These are phyloP conservation scores for Amphichorda felina DNA, from an alignment of 2,329 filamentous ascomycete species.

Conservation along the genomic window DNA sequence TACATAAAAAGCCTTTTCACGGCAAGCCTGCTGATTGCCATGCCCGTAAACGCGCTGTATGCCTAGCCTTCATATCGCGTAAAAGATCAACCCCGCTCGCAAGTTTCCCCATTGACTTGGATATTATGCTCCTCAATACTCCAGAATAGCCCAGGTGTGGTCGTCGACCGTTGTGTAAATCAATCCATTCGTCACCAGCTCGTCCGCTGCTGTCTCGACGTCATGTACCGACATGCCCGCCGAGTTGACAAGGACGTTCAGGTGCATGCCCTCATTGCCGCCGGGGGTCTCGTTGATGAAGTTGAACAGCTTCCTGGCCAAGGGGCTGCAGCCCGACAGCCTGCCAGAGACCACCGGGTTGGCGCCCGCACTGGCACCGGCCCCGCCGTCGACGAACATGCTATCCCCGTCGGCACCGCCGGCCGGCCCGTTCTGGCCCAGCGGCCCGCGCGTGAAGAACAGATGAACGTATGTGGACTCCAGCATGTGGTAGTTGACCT, in stretches of 20 bases:
- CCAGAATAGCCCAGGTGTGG: constrained; percentile 78
- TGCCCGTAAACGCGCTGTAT: neutral
- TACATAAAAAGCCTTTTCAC: neutral
- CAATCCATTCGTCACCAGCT: constrained; percentile 59
- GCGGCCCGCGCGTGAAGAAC: constrained; percentile 62
- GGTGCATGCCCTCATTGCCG: constrained; percentile 72
- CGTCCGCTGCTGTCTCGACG: constrained; percentile 67
- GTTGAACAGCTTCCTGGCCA: constrained; percentile 60
- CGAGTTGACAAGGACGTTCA: constrained; percentile 60
- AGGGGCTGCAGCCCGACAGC: constrained; percentile 35
- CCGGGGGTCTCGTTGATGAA: constrained; percentile 55
- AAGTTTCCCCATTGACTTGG: neutral
- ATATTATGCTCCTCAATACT: constrained; percentile 34
- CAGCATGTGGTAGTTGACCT: constrained; percentile 84
- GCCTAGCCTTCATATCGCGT: neutral
- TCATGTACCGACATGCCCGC: constrained; percentile 56
- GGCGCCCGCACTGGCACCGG: constrained; percentile 23
- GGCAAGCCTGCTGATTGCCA: too few species aligned
- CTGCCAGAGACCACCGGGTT: constrained; percentile 14
- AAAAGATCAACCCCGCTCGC: neutral
- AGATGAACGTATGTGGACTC: constrained; percentile 86
- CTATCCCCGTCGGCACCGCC: constrained; percentile 29
- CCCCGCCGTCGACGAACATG: constrained; percentile 45
- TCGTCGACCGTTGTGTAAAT: constrained; percentile 92
- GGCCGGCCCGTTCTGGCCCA: constrained; percentile 20